These are phyloP conservation scores for Alternaria sp. DNA, from an alignment of 2,329 filamentous ascomycete species.

Conservation along the genomic window DNA sequence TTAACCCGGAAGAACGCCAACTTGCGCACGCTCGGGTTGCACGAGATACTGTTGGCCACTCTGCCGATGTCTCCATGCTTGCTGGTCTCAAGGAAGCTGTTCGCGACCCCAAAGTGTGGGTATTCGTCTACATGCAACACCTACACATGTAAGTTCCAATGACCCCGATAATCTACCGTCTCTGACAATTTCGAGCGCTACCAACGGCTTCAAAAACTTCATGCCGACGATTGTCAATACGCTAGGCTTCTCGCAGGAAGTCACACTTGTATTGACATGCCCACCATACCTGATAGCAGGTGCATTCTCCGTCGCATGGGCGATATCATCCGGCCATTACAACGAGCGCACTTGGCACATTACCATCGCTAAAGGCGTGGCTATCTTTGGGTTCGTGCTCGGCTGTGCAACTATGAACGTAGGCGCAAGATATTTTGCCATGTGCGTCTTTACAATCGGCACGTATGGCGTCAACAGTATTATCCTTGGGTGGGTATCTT, in stretches of 20 bases:
- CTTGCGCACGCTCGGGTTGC: too few relatives aligned
- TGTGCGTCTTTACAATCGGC: slow-evolving; percentile 12
- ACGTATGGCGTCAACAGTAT: slow-evolving; percentile 37
- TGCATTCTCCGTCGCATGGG: slow-evolving; percentile 35
- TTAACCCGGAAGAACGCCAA: slow-evolving; percentile 55
- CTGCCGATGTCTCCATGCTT: slow-evolving; percentile 22
- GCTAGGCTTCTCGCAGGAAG: slow-evolving; percentile 59
- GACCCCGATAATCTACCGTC: slow-evolving; percentile 64
- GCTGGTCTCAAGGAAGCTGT: slow-evolving; percentile 57
- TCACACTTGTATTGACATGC: slow-evolving; percentile 60
- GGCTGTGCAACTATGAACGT: slow-evolving; percentile 49
- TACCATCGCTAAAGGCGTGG: slow-evolving; percentile 45
- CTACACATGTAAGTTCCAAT: slow-evolving; percentile 54
- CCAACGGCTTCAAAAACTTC: slow-evolving; percentile 48
- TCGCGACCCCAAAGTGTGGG: slow-evolving; percentile 60
- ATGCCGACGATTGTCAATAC: slow-evolving; percentile 59
- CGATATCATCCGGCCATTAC: slow-evolving; percentile 48
- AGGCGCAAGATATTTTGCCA: slow-evolving; percentile 38
- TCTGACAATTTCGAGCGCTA: slow-evolving; percentile 11
- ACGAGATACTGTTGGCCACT: too few relatives aligned
- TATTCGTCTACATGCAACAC: slow-evolving; percentile 54
- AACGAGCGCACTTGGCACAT: slow-evolving; percentile 55
- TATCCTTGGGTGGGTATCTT: slow-evolving; percentile 54
- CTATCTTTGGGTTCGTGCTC: slow-evolving; percentile 50
- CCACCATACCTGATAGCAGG: slow-evolving; percentile 32